Base-by-base conservation (phyloP, 2,329 filamentous ascomycete genomes). In the Hirsutella minnesotensis region DNA sequence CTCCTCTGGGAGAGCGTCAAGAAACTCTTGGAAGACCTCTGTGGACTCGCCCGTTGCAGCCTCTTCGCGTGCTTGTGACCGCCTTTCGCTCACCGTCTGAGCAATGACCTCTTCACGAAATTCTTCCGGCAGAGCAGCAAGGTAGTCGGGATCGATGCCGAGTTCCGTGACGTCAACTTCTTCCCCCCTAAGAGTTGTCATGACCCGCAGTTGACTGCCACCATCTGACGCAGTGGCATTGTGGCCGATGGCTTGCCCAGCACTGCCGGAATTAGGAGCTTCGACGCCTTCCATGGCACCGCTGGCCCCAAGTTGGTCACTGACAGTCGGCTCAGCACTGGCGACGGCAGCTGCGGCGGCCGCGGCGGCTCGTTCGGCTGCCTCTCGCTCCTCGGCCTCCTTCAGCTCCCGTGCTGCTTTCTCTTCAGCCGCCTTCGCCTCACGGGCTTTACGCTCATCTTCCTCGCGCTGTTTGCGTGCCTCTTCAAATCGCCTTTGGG, bases 91-190 rank as follows among this genome's bases (percentile, higher is more conserved):
- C 49, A 95, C 77, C 46, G 94, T 88, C 48, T 89, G 81, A 60
- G 94, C 87, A 50, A 98, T 86, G 39, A 98, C 92, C 59, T 98
- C 92, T 61, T 96, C 90, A 38, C 92, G 77, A 57, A 96, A 81
- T 47, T 98, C 94, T 53, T 98, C 92, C 0, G 92, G 92, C n/a
- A 98, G 68, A n/a, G 90, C 94, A 46, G 92, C 86, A 7, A 98
- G 77, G 62, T 95, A 98, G 44, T 94, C 89, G 15, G 84, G 77
- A 57, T 98, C 92, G 53, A 98, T 96, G 39, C 90, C 89, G 47
- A 98, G 73, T 47, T 86, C 86, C 0, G 92, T 98, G 39, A 98
- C 92, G 59, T 98, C 92, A 42, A 94, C 77, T 54, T 92, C 81
- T 49, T 85, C 83, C 21, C 89, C 90, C 46, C 89, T 73, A 42